Evolutionary conservation across 495 filamentous ascomycete genomes (phyloP).

Genomic region (Diplogelasinospora grovesii): DNA sequence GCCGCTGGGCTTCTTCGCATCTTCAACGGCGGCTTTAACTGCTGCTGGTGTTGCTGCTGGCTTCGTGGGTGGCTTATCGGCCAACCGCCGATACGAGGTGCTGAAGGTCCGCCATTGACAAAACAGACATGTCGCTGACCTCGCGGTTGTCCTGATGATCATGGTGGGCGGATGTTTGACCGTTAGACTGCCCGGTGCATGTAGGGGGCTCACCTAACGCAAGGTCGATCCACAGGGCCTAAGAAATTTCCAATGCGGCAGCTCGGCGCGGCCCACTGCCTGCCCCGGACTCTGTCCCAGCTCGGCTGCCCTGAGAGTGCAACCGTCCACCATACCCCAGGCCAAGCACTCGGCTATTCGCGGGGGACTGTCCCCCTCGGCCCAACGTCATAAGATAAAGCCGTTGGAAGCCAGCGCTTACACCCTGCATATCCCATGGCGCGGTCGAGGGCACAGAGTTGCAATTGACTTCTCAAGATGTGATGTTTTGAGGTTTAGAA

Average conservation of each 20-base stretch:
- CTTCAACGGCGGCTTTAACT: background rate
- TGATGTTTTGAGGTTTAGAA: conserved; percentile 2
- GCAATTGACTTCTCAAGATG: conserved; percentile 17
- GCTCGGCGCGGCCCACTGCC: conserved; percentile 8
- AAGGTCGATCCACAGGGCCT: background rate
- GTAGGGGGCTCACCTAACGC: too few relatives aligned
- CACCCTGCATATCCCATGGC: too few relatives aligned
- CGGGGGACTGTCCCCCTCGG: conserved; percentile 21
- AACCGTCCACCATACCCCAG: conserved; percentile 5
- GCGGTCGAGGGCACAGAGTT: background rate
- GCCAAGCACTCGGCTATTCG: conserved; percentile 25
- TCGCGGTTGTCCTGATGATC: conserved; percentile 15
- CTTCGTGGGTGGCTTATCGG: conserved; percentile 21
- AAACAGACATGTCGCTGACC: conserved; percentile 28
- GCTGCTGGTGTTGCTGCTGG: conserved; percentile 1
- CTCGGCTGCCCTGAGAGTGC: background rate
- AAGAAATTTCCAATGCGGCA: conserved; percentile 11
- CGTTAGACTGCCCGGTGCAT: background rate
- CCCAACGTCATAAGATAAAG: conserved; percentile 25
- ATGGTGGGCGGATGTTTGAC: conserved; percentile 15
- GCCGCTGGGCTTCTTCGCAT: conserved; percentile 12
- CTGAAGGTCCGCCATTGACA: conserved; percentile 45
- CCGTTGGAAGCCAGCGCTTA: conserved; percentile 26
- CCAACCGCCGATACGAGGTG: conserved; percentile 34
- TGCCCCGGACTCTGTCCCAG: conserved; percentile 1